These are phyloP conservation scores for Coniella vitis DNA, from an alignment of 2,329 filamentous ascomycete species.

Conservation along the genomic window DNA sequence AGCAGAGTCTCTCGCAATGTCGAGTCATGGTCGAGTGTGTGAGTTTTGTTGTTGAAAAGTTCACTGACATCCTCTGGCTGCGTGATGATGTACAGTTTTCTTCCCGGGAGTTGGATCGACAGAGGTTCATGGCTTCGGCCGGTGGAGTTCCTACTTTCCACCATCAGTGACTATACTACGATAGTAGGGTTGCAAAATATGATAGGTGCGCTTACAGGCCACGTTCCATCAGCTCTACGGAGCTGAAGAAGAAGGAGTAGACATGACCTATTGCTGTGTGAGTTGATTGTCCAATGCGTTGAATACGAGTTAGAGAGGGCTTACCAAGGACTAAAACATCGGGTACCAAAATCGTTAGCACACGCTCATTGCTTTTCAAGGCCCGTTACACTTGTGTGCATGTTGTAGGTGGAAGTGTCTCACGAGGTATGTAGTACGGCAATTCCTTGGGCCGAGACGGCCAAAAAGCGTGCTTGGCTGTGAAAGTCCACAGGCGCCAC, in stretches of 20 bases:
- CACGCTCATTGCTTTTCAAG: neutral
- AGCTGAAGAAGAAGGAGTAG: constrained; percentile 1
- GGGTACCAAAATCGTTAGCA: neutral
- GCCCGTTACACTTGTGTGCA: neutral
- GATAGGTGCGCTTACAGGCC: neutral
- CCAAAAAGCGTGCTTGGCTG: neutral
- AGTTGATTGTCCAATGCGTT: neutral
- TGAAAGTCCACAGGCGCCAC: constrained; percentile 4
- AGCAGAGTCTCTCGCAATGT: constrained; percentile 1
- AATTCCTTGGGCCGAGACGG: constrained; percentile 1
- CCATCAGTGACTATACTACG: neutral
- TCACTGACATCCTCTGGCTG: neutral
- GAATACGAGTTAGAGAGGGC: neutral
- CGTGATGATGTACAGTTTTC: constrained; percentile 1
- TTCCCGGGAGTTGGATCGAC: constrained; percentile 1
- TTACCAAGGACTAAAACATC: neutral
- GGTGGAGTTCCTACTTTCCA: neutral
- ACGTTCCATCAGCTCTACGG: neutral
- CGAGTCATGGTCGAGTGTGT: neutral
- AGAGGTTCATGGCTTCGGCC: neutral
- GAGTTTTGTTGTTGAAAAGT: neutral
- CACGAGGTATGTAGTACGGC: neutral
- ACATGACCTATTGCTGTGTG: neutral
- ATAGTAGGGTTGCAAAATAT: neutral
- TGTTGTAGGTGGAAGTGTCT: neutral